Evolutionary conservation across 2,329 filamentous ascomycete genomes (phyloP), one percentile per base, ranked within the genome.

Genomic region (Exophiala sp.): DNA sequence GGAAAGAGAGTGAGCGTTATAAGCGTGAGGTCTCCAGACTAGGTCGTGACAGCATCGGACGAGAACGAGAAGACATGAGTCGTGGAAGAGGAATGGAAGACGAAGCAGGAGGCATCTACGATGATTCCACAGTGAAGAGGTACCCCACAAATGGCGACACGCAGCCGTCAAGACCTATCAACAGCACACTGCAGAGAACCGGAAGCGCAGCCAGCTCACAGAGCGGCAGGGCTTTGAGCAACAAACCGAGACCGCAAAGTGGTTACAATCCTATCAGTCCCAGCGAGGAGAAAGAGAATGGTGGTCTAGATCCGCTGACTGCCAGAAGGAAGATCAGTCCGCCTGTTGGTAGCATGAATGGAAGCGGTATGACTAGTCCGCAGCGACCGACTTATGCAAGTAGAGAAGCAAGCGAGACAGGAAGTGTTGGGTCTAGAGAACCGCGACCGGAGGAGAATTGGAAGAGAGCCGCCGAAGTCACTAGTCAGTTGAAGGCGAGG

Each of bases 391-490:
- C 44, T 2, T 52, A 50, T 43, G 59, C 67, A 66, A 49, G 67
- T 60, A 47, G 69, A 60, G 57, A 64, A 57, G 43, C 63, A 66
- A 57, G 71, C 65, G 52, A 55, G 20, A 33, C 47, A 42, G 58
- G 52, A 66, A 61, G 54, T 42, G 36, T 43, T 47, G 67, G 57
- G 55, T 69, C 61, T 63, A 71, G 63, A 42, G 53, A 45, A 43
- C 69, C 72, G 12, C 81, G 85, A 43, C 84, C 84, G 1, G 84
- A 86, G 14, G 94, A 99, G 75, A 97, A 91, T 69, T 99, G 94
- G 94, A 95, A 91, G 75, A 81, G 94, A 63, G 94, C 94, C 14
- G 94, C 94, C 2, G 94, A 99, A 75, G 94, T 99, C 54, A 99
- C 94, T 50, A 96, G 91, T 72, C 94, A 96, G 70, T 72, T 99